Base-by-base conservation (phyloP, 2,329 filamentous ascomycete genomes). In the Penicillium aurantiogriseum region DNA sequence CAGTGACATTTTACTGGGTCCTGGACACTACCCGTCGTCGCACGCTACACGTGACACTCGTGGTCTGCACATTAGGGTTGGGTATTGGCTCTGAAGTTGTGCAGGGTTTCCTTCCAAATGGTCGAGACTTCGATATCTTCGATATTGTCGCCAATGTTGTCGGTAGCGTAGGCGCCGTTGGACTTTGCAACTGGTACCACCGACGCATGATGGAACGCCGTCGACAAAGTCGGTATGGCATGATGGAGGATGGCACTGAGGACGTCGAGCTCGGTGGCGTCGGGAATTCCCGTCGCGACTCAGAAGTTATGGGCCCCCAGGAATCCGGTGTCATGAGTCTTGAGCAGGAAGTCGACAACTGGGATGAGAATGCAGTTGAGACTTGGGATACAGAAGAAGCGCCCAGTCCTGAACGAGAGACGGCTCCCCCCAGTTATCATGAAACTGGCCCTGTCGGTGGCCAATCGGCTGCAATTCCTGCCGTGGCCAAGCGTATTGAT, bases 141-240 rank as follows among this genome's bases (percentile, higher is more conserved):
- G 91, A 97, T 72, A 90, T 99, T 60, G 80, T 91, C 52, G 92
- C 92, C 70, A 99, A 99, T 73, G 76, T 96, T 0, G 78, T 90
- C 40, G 94, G 94, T 42, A 93, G 89, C 62, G 75, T 89, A 15
- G 78, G 81, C 0, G 92, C 85, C 0, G 72, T 97, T 21, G 87
- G 82, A 0, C 73, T 96, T 21, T 95, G 90, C 72, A 88, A 86
- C 56, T 93, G 90, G 89, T 99, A 99, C 73, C 94, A 99, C 77
- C 89, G 90, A 71, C 88, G 94, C 58, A 97, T 97, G 92, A 80
- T 97, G 39, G 93, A 97, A 75, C 84, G 94, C 61, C 90, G 89
- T 72, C 84, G 92, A 59, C 80, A 85, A 69, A 85, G 85, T 54
- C 89, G 89, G 69, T 84, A 85, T 51, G 95, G 95, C 52, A 83